Evolutionary conservation across 345 rosid genomes (phyloP).

Genomic region (Lepidium aucheri): DNA sequence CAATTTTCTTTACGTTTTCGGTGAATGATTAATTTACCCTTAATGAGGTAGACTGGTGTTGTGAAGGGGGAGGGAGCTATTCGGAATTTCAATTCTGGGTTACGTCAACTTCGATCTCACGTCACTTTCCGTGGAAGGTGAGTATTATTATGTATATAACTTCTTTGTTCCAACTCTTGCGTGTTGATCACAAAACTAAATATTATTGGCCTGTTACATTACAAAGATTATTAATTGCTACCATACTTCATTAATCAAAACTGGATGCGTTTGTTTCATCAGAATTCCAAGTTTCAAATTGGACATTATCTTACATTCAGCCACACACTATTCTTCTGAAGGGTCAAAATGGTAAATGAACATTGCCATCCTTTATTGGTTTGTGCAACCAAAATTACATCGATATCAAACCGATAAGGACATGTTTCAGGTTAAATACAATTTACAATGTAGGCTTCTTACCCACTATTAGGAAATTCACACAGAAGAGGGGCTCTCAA

Average conservation of each 20-base stretch:
- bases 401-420: constrained; percentile 5
- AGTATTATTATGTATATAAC: constrained; percentile 12
- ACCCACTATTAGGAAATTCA: not conserved
- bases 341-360: not conserved
- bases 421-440: constrained; percentile 13
- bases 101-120: constrained; percentile 31
- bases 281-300: not conserved
- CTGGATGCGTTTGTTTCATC: not conserved
- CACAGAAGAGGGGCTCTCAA: constrained; percentile 1
- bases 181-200: constrained; percentile 6
- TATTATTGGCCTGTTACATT: not conserved
- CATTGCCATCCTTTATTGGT: not conserved
- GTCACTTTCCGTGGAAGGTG: constrained; percentile 54
- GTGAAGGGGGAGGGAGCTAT: not conserved
- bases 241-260: not conserved
- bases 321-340: not conserved
- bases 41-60: not conserved
- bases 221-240: not conserved
- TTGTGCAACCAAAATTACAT: constrained; percentile 13
- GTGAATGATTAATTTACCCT: constrained; percentile 25
- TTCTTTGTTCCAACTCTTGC: constrained; percentile 19
- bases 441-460: constrained; percentile 3
- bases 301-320: not conserved
- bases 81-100: not conserved
- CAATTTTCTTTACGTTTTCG: not conserved